A percentile compares a stretch with the other conserved stretches of the same genome.
phyloP scores from a whole-genome alignment of 2,329 filamentous ascomycete species.

The Lachnellula hyalina region DNA sequence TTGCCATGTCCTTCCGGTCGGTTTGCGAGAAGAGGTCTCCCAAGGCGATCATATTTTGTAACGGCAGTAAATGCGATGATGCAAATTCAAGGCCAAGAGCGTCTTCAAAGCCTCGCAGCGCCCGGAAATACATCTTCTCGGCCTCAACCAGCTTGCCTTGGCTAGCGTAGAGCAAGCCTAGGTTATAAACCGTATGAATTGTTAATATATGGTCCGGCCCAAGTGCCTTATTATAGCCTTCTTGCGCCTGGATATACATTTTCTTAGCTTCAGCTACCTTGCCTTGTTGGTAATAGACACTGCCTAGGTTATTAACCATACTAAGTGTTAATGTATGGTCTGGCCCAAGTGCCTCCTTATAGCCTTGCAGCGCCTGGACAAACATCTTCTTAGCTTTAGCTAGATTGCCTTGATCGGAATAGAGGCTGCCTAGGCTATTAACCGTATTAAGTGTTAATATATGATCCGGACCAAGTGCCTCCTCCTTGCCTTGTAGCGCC shows the following conservation, averaged over 20 bases:
- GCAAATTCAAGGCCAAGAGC: conserved; percentile 15
- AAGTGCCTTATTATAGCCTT: conserved; percentile 13
- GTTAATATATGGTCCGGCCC: conserved; percentile 13
- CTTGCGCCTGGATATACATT: conserved; percentile 18
- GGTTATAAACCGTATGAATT: conserved; percentile 9
- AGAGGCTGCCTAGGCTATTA: conserved; percentile 22
- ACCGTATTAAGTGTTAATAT: background rate
- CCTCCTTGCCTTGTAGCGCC: conserved; percentile 2
- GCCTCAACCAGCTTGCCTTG: conserved; percentile 18
- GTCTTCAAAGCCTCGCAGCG: conserved; percentile 27
- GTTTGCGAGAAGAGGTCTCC: conserved; percentile 25
- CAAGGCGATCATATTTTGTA: conserved; percentile 25
- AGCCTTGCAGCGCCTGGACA: conserved; percentile 3
- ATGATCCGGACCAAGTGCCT: background rate
- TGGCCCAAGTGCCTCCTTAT: conserved; percentile 14
- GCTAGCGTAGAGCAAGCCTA: conserved; percentile 14
- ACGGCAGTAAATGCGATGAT: conserved; percentile 27
- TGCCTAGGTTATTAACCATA: conserved; percentile 7
- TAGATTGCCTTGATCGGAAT: conserved; percentile 18
- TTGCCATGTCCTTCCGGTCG: conserved; percentile 24
- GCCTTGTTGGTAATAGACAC: conserved; percentile 5
- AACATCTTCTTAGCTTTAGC: conserved; percentile 23
- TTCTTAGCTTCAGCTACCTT: conserved; percentile 1
- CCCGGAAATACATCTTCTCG: conserved; percentile 29
- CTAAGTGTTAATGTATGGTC: conserved; percentile 14